Base-by-base conservation (phyloP, 2,329 filamentous ascomycete species). In the Trichoderma afroharzianum region DNA sequence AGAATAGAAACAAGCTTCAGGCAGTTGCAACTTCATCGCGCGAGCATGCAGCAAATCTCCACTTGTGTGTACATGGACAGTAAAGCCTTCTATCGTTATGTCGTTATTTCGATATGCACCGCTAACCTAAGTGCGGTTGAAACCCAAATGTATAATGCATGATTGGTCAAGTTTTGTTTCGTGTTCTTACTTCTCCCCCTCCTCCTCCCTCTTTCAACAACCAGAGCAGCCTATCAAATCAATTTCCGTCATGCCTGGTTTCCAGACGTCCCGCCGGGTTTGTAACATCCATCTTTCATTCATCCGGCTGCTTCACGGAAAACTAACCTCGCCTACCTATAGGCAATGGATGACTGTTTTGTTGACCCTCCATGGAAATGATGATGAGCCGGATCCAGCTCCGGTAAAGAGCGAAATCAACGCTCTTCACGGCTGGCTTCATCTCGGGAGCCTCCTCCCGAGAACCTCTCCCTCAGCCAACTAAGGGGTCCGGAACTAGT, bases 381-480 rank as follows among this genome's bases (percentile, higher is more conserved):
- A 62, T 36, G 12, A 63, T 53, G n/a, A 4, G 28, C 26, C 3
- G 39, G n/a, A 28, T 36, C 6, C n/a, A 33, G 36, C 50, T 47
- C n/a, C 14, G 12, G 28, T 14, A 28, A 24, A 6, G 21, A 58
- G 18, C 2, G n/a, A 67, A 12, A 67, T 67, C 55, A 71, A 12
- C 67, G 71, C 32, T 76, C 76, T 28, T 80, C 79, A 24, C 79
- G 77, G 32, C 76, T 75, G 15, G 78, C 74, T 30, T 78, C 77
- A 47, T 76, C 75, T 7, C 74, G 73, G 14, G 77, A 76, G 18
- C 77, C 75, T 69, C 78, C 76, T n/a, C 74, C 72, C 1, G 75
- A 70, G 39, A 86, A 84, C 50, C 80, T 81, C 57, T 82, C 82
- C 61, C 84, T 81, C 24, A 86, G 74, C 85, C 85, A 86, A 71